Evolutionary conservation across 768 basidiomycete species (phyloP).

Genomic region (Clitopilus hobsonii): DNA sequence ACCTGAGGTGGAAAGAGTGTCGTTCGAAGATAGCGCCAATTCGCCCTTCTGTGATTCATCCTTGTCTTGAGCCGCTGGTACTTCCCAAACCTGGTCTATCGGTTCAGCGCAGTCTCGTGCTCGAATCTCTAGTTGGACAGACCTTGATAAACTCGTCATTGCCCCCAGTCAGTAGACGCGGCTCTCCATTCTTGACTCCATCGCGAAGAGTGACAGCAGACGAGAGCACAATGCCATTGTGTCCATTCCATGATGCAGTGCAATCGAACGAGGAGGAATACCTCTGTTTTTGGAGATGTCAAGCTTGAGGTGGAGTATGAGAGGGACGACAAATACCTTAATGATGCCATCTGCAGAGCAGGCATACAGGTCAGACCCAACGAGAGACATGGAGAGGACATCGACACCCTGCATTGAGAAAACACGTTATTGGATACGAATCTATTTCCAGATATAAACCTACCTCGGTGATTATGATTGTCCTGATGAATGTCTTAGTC

Average conservation of each 20-base stretch:
- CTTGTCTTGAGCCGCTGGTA: constrained; percentile 11
- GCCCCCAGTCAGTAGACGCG: constrained; percentile 68
- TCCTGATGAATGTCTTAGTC: constrained; percentile 81
- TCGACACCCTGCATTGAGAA: constrained; percentile 55
- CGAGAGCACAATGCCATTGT: constrained; percentile 79
- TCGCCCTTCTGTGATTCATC: background rate
- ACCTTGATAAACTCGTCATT: constrained; percentile 87
- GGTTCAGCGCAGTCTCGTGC: background rate
- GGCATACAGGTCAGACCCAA: constrained; percentile 62
- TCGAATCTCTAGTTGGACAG: constrained; percentile 2
- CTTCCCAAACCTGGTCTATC: constrained; percentile 47
- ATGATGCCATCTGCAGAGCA: constrained; percentile 65
- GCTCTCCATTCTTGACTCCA: constrained; percentile 22
- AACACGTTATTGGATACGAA: background rate
- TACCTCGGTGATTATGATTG: constrained; percentile 83
- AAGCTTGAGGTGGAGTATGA: background rate
- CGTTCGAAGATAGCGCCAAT: constrained; percentile 4
- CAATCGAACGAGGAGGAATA: constrained; percentile 86
- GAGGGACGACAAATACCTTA: constrained; percentile 39
- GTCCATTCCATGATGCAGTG: constrained; percentile 77
- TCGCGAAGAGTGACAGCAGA: constrained; percentile 50
- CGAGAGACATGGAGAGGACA: constrained; percentile 73
- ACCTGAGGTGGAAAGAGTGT: background rate
- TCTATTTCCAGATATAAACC: constrained; percentile 7
- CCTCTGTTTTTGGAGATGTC: constrained; percentile 40